Percentiles rank a stretch among this genome's conserved stretches.
Conservation (phyloP, 768 basidiomycete genomes). For the Dictyophora rubrovolvata region DNA sequence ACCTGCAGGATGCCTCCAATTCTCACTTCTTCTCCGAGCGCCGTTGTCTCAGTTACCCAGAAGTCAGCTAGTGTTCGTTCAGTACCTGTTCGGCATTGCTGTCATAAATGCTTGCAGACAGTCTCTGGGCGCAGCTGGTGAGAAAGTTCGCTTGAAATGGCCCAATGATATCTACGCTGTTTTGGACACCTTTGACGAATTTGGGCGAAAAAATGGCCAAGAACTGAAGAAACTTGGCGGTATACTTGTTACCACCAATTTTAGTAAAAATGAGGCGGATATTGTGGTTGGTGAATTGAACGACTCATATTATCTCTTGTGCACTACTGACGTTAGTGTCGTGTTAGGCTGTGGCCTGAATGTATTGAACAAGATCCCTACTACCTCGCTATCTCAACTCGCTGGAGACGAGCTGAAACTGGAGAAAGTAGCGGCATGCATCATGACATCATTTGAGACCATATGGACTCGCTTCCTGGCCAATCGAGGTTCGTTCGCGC, state of each 20-base stretch:
- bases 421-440: slow-evolving; percentile 64
- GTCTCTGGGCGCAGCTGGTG: slow-evolving; percentile 34
- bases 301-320: not conserved
- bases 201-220: slow-evolving; percentile 20
- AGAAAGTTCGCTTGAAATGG: slow-evolving; percentile 80
- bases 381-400: slow-evolving; percentile 72
- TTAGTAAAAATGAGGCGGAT: slow-evolving; percentile 59
- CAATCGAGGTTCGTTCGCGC: slow-evolving; percentile 59
- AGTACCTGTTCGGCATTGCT: slow-evolving; percentile 86
- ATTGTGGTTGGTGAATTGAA: slow-evolving; percentile 64
- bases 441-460: slow-evolving; percentile 65
- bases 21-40: slow-evolving; percentile 65
- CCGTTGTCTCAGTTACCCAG: slow-evolving; percentile 41
- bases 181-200: slow-evolving; percentile 30
- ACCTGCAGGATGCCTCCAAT: slow-evolving; percentile 78
- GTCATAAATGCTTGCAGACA: slow-evolving; percentile 79
- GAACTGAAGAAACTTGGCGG: slow-evolving; percentile 80
- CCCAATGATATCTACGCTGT: slow-evolving; percentile 91
- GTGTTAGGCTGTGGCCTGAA: slow-evolving; percentile 79
- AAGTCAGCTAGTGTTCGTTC: slow-evolving; percentile 76
- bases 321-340: not conserved
- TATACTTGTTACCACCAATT: slow-evolving; percentile 81
- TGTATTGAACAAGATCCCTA: slow-evolving; percentile 70
- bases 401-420: slow-evolving; percentile 37
- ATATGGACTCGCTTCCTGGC: slow-evolving; percentile 70